Conservation (phyloP, 2,329 filamentous ascomycete species). For the Aspergillus puulaauensis region DNA sequence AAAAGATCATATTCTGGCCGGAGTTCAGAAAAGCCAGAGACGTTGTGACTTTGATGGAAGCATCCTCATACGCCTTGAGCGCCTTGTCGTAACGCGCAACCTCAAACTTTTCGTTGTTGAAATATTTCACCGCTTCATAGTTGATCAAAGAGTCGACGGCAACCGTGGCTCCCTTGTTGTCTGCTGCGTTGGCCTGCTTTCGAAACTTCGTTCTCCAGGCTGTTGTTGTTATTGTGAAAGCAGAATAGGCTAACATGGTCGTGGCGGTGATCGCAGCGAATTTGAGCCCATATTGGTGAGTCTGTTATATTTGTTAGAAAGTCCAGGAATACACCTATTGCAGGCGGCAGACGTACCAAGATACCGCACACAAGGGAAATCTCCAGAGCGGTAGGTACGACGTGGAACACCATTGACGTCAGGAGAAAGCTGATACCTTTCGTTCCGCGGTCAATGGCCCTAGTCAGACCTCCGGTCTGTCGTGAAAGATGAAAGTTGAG, state of each 20-base stretch:
- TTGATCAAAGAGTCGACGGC: slow-evolving; percentile 97
- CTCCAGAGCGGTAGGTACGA: slow-evolving; percentile 88
- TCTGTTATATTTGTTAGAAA: slow-evolving; percentile 46
- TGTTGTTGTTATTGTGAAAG: slow-evolving; percentile 96
- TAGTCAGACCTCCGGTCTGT: slow-evolving; percentile 89
- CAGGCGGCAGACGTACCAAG: slow-evolving; percentile 50
- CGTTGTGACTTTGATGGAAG: slow-evolving; percentile 94
- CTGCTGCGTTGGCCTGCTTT: slow-evolving; percentile 90
- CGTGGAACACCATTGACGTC: slow-evolving; percentile 97
- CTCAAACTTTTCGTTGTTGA: slow-evolving; percentile 98
- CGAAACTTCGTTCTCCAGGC: slow-evolving; percentile 97
- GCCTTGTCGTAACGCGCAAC: slow-evolving; percentile 87
- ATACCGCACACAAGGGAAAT: slow-evolving; percentile 96
- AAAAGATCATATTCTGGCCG: slow-evolving; percentile 97
- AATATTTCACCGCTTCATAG: slow-evolving; percentile 99
- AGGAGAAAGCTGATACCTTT: slow-evolving; percentile 98
- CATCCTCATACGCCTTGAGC: slow-evolving; percentile 81
- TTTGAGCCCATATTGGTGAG: slow-evolving; percentile 88
- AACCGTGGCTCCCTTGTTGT: slow-evolving; percentile 92
- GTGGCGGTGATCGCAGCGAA: slow-evolving; percentile 87
- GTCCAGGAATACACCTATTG: background rate
- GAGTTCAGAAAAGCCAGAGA: slow-evolving; percentile 90
- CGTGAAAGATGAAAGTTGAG: slow-evolving; percentile 91
- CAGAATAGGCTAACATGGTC: slow-evolving; percentile 92
- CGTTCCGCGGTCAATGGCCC: slow-evolving; percentile 93